Conservation (phyloP, 169 alveolate species). For the Eimeria maxima region DNA sequence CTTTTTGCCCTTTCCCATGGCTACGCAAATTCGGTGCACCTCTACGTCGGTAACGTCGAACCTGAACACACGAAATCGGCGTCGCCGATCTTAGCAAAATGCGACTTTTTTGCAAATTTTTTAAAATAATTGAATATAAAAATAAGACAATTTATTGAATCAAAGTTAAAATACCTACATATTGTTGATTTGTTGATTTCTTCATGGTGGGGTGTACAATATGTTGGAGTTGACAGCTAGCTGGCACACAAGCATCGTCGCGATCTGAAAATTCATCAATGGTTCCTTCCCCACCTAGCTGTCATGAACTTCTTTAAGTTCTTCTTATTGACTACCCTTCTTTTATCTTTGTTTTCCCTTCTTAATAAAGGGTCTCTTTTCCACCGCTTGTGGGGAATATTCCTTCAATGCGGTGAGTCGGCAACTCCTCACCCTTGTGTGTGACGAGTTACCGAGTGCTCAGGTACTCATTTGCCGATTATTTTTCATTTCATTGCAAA, state of each 20-base stretch:
- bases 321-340: not conserved
- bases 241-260: not conserved
- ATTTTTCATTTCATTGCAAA: no score
- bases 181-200: no score
- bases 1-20: no score
- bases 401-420: slow-evolving; percentile 12
- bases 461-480: no score
- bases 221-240: not conserved
- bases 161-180: no score
- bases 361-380: not conserved
- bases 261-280: not conserved
- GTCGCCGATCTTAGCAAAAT: no score
- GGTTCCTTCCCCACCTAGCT: not conserved
- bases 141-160: no score
- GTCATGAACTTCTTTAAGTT: not conserved
- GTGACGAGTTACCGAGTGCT: not conserved
- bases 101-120: no score
- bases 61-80: no score
- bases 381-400: not conserved
- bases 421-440: not conserved
- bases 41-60: no score
- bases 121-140: no score
- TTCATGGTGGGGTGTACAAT: not conserved
- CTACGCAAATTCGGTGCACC: no score
- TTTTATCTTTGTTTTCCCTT: not conserved